Percentiles rank a stretch among this genome's conserved stretches.
phyloP scores from a whole-genome alignment of 2,329 filamentous ascomycete genomes.

The Penicillium sp. region DNA sequence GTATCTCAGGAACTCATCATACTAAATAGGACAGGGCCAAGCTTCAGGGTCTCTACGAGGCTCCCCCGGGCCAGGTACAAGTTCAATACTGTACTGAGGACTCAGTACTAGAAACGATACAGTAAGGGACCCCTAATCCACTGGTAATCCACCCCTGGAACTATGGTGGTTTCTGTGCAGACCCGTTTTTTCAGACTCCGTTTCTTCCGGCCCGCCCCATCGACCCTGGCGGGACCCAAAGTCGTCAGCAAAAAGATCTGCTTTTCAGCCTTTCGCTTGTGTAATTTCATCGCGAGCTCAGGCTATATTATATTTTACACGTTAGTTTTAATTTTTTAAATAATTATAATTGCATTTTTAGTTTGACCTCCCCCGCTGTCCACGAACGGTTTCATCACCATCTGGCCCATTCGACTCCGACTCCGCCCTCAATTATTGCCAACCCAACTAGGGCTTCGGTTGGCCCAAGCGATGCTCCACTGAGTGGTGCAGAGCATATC shows the following conservation, averaged over 20 bases:
- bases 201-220: slow-evolving; percentile 28
- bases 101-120: slow-evolving; percentile 1
- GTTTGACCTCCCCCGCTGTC: background rate
- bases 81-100: slow-evolving; percentile 2
- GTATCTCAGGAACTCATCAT: slow-evolving; percentile 22
- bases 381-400: background rate
- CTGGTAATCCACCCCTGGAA: slow-evolving; percentile 21
- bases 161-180: slow-evolving; percentile 25
- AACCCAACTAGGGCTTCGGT: slow-evolving; percentile 29
- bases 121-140: slow-evolving; percentile 5
- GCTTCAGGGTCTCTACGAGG: slow-evolving; percentile 29
- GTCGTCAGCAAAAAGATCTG: slow-evolving; percentile 22
- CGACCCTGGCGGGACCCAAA: slow-evolving; percentile 19
- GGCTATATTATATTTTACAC: background rate
- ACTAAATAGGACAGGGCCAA: slow-evolving; percentile 28
- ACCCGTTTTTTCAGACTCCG: slow-evolving; percentile 27
- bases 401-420: background rate
- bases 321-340: background rate
- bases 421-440: slow-evolving; percentile 15
- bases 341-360: background rate
- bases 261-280: background rate
- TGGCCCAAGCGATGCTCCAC: slow-evolving; percentile 23
- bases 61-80: slow-evolving; percentile 10
- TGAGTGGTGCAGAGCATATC: slow-evolving; percentile 12
- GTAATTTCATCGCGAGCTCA: too few species aligned